A percentile compares a stretch with the other conserved stretches of the same genome.
phyloP scores from a whole-genome alignment of 192 early-diverging fungal genomes.

The Coemansia sp. region DNA sequence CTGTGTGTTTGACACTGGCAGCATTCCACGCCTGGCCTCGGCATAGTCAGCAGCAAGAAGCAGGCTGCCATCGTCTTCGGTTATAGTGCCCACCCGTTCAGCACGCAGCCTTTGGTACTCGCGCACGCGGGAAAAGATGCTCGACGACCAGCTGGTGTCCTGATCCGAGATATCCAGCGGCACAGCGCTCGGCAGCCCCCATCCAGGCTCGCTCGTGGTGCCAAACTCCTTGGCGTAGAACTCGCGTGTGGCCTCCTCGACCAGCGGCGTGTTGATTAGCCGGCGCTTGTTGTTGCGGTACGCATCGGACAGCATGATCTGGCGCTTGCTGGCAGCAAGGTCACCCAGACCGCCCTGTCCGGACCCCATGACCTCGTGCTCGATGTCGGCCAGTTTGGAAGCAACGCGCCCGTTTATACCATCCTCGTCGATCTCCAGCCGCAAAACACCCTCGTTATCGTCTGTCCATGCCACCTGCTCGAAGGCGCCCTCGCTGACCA shows the following conservation, averaged over 20 bases:
- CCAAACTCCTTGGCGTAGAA: constrained; percentile 49
- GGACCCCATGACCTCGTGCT: constrained; percentile 54
- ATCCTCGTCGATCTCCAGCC: constrained; percentile 48
- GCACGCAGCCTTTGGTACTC: constrained; percentile 47
- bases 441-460: constrained; percentile 46
- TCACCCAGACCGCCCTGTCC: constrained; percentile 45
- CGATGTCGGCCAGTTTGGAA: constrained; percentile 34
- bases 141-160: constrained; percentile 41
- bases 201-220: constrained; percentile 5
- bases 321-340: constrained; percentile 40
- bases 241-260: constrained; percentile 41
- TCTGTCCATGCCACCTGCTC: constrained; percentile 56
- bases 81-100: constrained; percentile 39
- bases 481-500: constrained; percentile 50
- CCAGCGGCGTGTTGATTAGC: constrained; percentile 35
- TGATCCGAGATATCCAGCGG: constrained; percentile 51
- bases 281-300: constrained; percentile 45
- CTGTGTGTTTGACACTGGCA: not conserved
- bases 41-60: constrained; percentile 28
- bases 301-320: constrained; percentile 31
- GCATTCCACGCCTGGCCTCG: constrained; percentile 7
- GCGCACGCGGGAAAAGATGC: constrained; percentile 35
- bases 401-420: constrained; percentile 30
- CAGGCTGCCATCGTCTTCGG: constrained; percentile 54
- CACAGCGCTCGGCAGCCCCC: constrained; percentile 41